Conservation (phyloP, 208 protist genomes). For the Crithidia sp. region DNA sequence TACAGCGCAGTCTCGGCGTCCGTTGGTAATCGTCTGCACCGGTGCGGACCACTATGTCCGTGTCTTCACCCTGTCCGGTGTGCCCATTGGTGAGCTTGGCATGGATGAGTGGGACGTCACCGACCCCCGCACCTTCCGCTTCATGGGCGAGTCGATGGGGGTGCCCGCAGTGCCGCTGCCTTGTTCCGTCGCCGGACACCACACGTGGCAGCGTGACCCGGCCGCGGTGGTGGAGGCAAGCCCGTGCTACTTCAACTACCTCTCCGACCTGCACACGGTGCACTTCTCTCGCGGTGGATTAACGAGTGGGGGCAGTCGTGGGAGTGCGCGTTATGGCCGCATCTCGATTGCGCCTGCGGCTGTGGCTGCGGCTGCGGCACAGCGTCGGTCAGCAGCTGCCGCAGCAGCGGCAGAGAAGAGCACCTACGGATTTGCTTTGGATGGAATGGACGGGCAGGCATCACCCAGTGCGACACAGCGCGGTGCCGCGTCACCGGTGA, state of each 20-base stretch:
- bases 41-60: conserved; percentile 66
- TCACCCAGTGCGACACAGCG: neutral
- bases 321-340: neutral
- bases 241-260: conserved; percentile 41
- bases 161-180: conserved; percentile 26
- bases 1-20: neutral
- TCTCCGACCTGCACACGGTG: conserved; percentile 26
- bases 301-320: neutral
- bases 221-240: conserved; percentile 1
- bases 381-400: no score
- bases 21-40: conserved; percentile 69
- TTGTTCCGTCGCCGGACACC: conserved; percentile 16
- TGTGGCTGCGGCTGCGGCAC: neutral
- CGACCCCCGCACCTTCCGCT: conserved; percentile 52
- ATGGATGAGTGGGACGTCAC: conserved; percentile 61
- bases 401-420: no score
- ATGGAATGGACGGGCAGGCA: neutral
- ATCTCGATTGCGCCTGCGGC: neutral
- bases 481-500: neutral
- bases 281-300: conserved; percentile 9
- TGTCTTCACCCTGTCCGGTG: conserved; percentile 67
- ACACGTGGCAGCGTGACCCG: conserved; percentile 23
- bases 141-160: conserved; percentile 49
- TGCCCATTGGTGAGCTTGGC: conserved; percentile 76
- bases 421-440: no score